These are phyloP conservation scores for Arctium lappa DNA, from an alignment of 129 eudicot genomes.

Conservation along the genomic window DNA sequence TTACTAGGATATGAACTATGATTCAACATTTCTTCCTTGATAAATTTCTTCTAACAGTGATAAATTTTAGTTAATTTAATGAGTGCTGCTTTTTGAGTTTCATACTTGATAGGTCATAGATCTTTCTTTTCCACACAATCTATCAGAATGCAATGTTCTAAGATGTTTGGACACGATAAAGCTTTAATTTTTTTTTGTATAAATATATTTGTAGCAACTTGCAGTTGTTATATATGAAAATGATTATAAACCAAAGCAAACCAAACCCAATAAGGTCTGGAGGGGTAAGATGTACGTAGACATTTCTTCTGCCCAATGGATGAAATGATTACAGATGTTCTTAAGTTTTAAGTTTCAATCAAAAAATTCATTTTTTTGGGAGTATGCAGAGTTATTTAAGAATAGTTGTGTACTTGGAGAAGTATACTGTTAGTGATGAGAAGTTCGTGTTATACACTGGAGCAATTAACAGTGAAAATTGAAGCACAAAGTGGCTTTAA, in stretches of 20 bases:
- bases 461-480: too few species aligned
- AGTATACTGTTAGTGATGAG: too few species aligned
- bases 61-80: not conserved
- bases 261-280: too few species aligned
- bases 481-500: too few species aligned
- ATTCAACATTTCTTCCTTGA: too few species aligned
- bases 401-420: not conserved
- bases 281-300: too few species aligned
- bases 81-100: not conserved
- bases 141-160: not conserved
- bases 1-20: not conserved
- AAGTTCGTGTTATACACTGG: too few species aligned
- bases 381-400: not conserved
- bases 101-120: not conserved
- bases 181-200: too few species aligned
- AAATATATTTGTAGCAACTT: not conserved
- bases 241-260: not conserved
- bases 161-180: not conserved
- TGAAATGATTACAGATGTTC: not conserved
- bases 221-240: not conserved
- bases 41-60: too few species aligned
- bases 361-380: not conserved
- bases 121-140: not conserved
- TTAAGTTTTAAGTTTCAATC: not conserved
- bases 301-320: too few species aligned